Conservation (phyloP, 148 eudicot genomes). For the Tetragonia tetragonoides region DNA sequence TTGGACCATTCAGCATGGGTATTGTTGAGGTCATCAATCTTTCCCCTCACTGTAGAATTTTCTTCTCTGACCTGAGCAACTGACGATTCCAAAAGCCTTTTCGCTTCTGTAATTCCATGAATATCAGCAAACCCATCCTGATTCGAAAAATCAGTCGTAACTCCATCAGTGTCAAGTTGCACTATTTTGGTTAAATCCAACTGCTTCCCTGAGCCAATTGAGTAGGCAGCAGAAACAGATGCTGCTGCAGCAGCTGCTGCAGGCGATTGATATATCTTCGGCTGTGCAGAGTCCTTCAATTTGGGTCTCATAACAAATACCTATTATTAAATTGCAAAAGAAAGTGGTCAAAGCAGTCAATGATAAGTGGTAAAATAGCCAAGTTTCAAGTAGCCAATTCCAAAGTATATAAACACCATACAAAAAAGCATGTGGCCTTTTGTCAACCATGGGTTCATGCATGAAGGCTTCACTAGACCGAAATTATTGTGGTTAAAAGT, state of each 20-base stretch:
- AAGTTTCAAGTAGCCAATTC: not conserved
- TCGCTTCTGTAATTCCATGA: constrained; percentile 45
- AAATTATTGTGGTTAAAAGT: no score
- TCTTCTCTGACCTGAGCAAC: constrained; percentile 55
- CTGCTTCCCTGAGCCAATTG: constrained; percentile 49
- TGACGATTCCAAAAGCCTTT: constrained; percentile 56
- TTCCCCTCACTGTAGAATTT: constrained; percentile 59
- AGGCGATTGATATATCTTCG: constrained; percentile 81
- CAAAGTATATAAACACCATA: not conserved
- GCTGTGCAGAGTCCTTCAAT: constrained; percentile 55
- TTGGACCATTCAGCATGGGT: constrained; percentile 71
- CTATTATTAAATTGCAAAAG: constrained; percentile 33
- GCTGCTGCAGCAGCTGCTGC: constrained; percentile 99
- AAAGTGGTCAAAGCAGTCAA: not conserved
- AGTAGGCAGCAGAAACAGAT: constrained; percentile 92
- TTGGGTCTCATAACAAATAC: constrained; percentile 82
- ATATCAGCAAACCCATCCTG: constrained; percentile 35
- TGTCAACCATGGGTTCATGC: not conserved
- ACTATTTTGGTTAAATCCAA: constrained; percentile 34
- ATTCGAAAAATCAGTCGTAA: constrained; percentile 32
- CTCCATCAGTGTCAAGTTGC: constrained; percentile 30
- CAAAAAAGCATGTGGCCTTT: not conserved
- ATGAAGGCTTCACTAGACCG: no score
- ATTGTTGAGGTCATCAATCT: constrained; percentile 61
- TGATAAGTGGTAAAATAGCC: not conserved